Evolutionary conservation across 2,329 filamentous ascomycete species (phyloP), one percentile per base, ranked within the genome.

Genomic region (Pleurostoma richardsiae): DNA sequence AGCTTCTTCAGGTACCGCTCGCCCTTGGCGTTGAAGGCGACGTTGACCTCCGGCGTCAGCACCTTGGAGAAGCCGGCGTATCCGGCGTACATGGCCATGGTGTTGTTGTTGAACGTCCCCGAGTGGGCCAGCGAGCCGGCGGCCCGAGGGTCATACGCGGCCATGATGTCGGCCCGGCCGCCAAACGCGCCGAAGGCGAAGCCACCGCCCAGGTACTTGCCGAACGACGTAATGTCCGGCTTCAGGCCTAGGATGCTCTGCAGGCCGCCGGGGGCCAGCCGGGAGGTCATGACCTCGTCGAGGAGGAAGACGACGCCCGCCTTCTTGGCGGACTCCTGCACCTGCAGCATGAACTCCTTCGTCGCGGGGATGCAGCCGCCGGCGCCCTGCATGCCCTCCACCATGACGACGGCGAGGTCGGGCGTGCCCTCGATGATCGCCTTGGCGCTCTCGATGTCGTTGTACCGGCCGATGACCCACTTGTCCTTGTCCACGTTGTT

Each of bases 221-320:
- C 79, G n/a, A 82, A 49, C 0, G 76, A 76, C 26, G 69, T 73
- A 30, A 79, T 54, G 54, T 79, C 76, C 0, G 74, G 33, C 82
- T 84, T 83, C 62, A 80, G 83, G 0, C 79, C 83, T 0, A 79
- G 79, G 0, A 77, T 73, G 52, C 83, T 79, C 2, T 63, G 58
- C 4, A 79, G 59, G 2, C 60, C 56, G 2, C 56, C 61, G 1
- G 56, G 47, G 3, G 55, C 53, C 19, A 86, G 65, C 2, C 83
- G 72, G 4, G 79, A 83, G 0, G 82, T 84, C 74, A 86, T 83
- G 10, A 88, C 83, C 62, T 88, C 85, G 59, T 88, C 85, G n/a
- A 85, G 66, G 40, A 88, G 80, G 50, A 88, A 72, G 0, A 88
- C 52, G 0, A 79, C 77, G 4, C 74, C 76, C 0, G 68, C 61